A percentile compares a stretch with the other conserved stretches of the same genome.
phyloP scores from a whole-genome alignment of 2,329 filamentous ascomycete genomes.

The Westerdykella ornata region DNA sequence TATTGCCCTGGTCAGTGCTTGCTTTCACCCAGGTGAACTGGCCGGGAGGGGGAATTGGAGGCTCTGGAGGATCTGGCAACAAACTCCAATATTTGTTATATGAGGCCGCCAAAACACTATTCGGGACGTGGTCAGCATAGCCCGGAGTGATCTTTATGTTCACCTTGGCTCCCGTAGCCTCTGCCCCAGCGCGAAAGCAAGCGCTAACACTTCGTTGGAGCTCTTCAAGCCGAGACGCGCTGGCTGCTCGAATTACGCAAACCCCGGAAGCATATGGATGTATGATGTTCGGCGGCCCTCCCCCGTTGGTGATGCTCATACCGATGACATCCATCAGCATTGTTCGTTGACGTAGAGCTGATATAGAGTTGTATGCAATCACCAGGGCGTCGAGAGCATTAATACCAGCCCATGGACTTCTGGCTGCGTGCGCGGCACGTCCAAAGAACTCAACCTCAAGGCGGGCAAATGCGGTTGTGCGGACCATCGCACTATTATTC shows the following conservation, averaged over 20 bases:
- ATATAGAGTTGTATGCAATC: constrained; percentile 20
- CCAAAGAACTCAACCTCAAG: constrained; percentile 19
- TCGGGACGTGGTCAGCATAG: constrained; percentile 53
- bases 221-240: constrained; percentile 20
- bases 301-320: constrained; percentile 26
- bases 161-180: constrained; percentile 47
- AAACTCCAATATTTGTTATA: constrained; percentile 26
- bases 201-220: constrained; percentile 27
- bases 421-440: constrained; percentile 35
- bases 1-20: constrained; percentile 55
- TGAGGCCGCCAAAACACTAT: constrained; percentile 41
- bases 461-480: constrained; percentile 13
- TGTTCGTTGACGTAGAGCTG: constrained; percentile 37
- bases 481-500: constrained; percentile 16
- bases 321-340: constrained; percentile 38
- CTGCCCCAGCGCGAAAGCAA: constrained; percentile 46
- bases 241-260: constrained; percentile 35
- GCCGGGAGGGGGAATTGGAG: constrained; percentile 10
- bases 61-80: constrained; percentile 12
- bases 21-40: constrained; percentile 37
- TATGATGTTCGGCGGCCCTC: constrained; percentile 35
- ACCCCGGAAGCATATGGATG: constrained; percentile 35
- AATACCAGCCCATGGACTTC: constrained; percentile 35
- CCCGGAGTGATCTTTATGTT: constrained; percentile 39
- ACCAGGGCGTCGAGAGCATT: constrained; percentile 39